These are phyloP conservation scores for Usnea hakonensis DNA, from an alignment of 495 filamentous ascomycete species.

Conservation along the genomic window DNA sequence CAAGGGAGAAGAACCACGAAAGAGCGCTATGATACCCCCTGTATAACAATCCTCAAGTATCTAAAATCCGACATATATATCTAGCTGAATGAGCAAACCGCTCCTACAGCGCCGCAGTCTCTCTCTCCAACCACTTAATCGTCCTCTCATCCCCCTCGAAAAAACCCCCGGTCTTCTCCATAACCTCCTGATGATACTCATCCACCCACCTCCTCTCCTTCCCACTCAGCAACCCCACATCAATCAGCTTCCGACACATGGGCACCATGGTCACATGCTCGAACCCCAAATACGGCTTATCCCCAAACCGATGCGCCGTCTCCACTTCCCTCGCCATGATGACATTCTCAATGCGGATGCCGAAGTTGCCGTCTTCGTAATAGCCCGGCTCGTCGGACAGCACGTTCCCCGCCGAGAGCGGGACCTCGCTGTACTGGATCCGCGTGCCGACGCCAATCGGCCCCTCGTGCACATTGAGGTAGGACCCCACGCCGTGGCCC, in stretches of 20 bases:
- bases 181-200: constrained; percentile 72
- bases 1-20: background rate
- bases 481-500: constrained; percentile 93
- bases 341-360: constrained; percentile 96
- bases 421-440: constrained; percentile 83
- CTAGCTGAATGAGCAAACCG: background rate
- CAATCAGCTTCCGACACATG: constrained; percentile 83
- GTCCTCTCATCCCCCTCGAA: constrained; percentile 60
- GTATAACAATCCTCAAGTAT: background rate
- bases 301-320: constrained; percentile 81
- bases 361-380: constrained; percentile 95
- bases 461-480: constrained; percentile 91
- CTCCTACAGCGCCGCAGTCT: constrained; percentile 48
- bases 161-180: constrained; percentile 72
- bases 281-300: constrained; percentile 89
- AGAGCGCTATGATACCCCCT: constrained; percentile 7
- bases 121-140: constrained; percentile 74
- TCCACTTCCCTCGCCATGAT: constrained; percentile 81
- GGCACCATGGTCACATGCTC: constrained; percentile 97
- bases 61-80: background rate
- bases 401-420: constrained; percentile 84
- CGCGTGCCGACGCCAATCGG: constrained; percentile 94
- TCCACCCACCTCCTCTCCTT: constrained; percentile 83
- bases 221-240: constrained; percentile 61
- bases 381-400: constrained; percentile 92